Evolutionary conservation across 352 stramenopile species (phyloP).

Genomic region (Pythium apleroticum): DNA sequence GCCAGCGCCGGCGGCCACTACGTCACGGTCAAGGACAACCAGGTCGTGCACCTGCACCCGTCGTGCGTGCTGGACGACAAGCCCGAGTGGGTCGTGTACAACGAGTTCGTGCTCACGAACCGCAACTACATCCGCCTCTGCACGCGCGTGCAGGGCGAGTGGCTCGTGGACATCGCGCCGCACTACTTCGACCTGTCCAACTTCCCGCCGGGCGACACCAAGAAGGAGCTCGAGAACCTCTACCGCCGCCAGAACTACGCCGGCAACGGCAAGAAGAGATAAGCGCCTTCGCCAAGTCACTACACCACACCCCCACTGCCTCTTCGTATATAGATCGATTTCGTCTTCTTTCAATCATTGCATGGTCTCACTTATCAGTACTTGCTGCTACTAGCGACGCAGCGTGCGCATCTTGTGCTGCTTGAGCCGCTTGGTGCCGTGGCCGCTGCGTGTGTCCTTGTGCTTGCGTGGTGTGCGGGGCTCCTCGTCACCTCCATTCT

Average conservation of each 20-base stretch:
- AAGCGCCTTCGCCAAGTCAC: neutral
- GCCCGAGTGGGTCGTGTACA: constrained; percentile 98
- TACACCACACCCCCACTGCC: neutral
- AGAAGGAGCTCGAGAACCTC: constrained; percentile 92
- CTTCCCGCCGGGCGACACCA: constrained; percentile 96
- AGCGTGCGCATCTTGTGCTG: constrained; percentile 31
- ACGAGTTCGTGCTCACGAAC: constrained; percentile 98
- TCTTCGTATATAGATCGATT: constrained; percentile 16
- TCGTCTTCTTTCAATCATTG: neutral
- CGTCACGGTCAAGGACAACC: constrained; percentile 99
- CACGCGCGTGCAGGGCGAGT: constrained; percentile 93
- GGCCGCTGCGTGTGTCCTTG: constrained; percentile 8
- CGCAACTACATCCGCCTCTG: constrained; percentile 99
- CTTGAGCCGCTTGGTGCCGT: constrained; percentile 32
- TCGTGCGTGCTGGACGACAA: constrained; percentile 96
- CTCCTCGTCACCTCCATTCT: constrained; percentile 1
- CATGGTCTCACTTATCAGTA: neutral
- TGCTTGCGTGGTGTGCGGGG: neutral
- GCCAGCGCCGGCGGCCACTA: constrained; percentile 88
- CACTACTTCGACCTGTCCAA: constrained; percentile 99
- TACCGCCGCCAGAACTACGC: constrained; percentile 48
- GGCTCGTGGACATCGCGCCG: constrained; percentile 91
- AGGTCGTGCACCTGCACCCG: constrained; percentile 97
- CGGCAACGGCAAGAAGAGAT: constrained; percentile 16
- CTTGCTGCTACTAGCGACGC: neutral